Evolutionary conservation across 352 stramenopile species (phyloP), one percentile per base, ranked within the genome.

Genomic region (Globisporangium mamillatum): DNA sequence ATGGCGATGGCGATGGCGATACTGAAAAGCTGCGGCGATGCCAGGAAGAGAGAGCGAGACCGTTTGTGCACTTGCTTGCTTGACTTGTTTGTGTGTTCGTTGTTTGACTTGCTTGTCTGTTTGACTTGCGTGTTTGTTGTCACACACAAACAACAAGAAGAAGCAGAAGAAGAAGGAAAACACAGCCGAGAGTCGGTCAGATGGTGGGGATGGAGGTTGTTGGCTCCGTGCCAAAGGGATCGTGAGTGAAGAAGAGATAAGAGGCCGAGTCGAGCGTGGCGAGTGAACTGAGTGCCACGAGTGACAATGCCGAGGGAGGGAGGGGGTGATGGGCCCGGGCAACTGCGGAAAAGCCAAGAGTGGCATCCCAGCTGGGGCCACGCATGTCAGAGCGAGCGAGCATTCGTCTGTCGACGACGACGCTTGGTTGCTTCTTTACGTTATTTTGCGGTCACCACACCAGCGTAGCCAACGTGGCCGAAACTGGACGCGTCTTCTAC

Each of bases 161-260:
- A 50, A n/a, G 44, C 8, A 41, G 9, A 41, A 38, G 29, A 34
- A 34, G 32, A 38, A 38, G 4, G 14, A 56, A 56, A 56, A 25
- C 22, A 56, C 50, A 56, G n/a, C 8, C 20, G 22, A 56, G 50
- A 56, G 55, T 9, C 54, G 54, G 25, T 36, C 54, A 41, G 27
- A n/a, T 34, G 55, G 20, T 9, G 29, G 20, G n/a, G 50, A 27
- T 25, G n/a, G 50, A 25, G 50, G n/a, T 29, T 9, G 29, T 25
- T 18, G 50, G 44, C 44, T 52, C 12, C 0, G 55, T 61, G 55
- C 55, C 55, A 18, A 38, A 16, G 46, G 55, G 55, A 61, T 61
- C 55, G 55, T 61, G 55, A 61, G 55, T 61, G 55, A 61, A 61
- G 27, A 61, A 61, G 27, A 44, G 36, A 61, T 46, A 61, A 61